Evolutionary conservation across 345 rosid species (phyloP).

Genomic region (Streptanthus diversifolius): DNA sequence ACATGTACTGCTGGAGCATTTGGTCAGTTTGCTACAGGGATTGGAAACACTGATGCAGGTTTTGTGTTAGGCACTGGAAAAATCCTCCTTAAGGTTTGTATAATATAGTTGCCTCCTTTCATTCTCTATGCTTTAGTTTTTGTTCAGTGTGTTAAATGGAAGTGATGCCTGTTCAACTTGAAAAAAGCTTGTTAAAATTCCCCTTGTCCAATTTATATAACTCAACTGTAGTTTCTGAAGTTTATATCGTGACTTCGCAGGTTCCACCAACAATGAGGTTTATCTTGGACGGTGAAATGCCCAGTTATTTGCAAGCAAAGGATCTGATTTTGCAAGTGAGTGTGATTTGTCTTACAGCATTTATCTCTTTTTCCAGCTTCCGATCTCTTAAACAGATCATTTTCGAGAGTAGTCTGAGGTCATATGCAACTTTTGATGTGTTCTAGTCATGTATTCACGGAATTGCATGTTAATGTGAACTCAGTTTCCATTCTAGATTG

Average conservation of each 20-base stretch:
- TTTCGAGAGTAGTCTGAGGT: not conserved
- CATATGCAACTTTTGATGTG: not conserved
- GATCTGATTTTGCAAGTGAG: slow-evolving; percentile 97
- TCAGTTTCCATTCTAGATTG: not conserved
- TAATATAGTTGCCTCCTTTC: not conserved
- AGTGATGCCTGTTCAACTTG: not conserved
- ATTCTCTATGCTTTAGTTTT: not conserved
- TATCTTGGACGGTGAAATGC: slow-evolving; percentile 97
- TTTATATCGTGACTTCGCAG: slow-evolving; percentile 37
- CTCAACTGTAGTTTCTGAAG: not conserved
- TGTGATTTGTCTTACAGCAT: not conserved
- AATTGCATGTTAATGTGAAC: not conserved
- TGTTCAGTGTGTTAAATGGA: not conserved
- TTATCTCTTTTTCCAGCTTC: not conserved
- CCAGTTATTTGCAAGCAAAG: slow-evolving; percentile 79
- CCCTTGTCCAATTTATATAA: not conserved
- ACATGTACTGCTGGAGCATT: slow-evolving; percentile 97
- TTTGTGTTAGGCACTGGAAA: slow-evolving; percentile 91
- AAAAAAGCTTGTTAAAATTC: not conserved
- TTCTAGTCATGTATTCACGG: not conserved
- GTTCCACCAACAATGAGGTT: slow-evolving; percentile 93
- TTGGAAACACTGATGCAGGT: slow-evolving; percentile 97
- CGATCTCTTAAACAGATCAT: not conserved
- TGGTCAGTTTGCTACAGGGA: slow-evolving; percentile 96
- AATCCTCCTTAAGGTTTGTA: slow-evolving; percentile 75